Percentiles rank a stretch among this genome's conserved stretches.
Evolutionary conservation across 495 filamentous ascomycete species (phyloP).

Genomic region (Geopyxis carbonaria): DNA sequence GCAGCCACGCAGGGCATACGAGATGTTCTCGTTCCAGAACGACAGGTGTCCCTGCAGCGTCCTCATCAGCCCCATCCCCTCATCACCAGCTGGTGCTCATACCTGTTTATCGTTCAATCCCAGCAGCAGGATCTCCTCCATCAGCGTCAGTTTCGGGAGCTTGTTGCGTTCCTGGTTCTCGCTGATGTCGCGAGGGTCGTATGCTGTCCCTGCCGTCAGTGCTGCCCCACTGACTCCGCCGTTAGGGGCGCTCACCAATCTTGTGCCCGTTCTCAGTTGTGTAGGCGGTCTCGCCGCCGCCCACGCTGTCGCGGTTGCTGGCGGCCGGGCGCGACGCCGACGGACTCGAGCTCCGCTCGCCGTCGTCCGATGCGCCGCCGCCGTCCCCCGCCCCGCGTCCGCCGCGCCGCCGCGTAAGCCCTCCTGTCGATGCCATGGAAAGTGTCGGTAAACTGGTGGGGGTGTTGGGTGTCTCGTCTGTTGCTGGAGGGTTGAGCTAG

Average conservation of each 20-base stretch:
- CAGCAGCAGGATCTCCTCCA: slow-evolving; percentile 92
- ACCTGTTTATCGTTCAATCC: slow-evolving; percentile 99
- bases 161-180: slow-evolving; percentile 93
- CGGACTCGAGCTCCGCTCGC: slow-evolving; percentile 47
- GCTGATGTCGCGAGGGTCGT: slow-evolving; percentile 90
- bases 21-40: slow-evolving; percentile 99
- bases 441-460: slow-evolving; percentile 18
- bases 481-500: too few relatives aligned
- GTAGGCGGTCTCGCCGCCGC: slow-evolving; percentile 63
- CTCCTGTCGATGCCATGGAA: slow-evolving; percentile 47
- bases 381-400: slow-evolving; percentile 41
- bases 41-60: slow-evolving; percentile 72
- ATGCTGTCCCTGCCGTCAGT: slow-evolving; percentile 35
- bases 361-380: slow-evolving; percentile 38
- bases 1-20: slow-evolving; percentile 89
- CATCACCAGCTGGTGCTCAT: slow-evolving; percentile 16
- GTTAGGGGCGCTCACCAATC: slow-evolving; percentile 34
- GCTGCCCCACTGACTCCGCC: not conserved
- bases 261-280: slow-evolving; percentile 92
- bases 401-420: slow-evolving; percentile 62
- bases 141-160: slow-evolving; percentile 92
- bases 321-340: slow-evolving; percentile 42
- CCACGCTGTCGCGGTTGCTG: slow-evolving; percentile 41
- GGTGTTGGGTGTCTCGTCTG: too few relatives aligned
- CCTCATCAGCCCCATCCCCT: slow-evolving; percentile 3